Percentiles rank a stretch among this genome's conserved stretches.
phyloP scores from a whole-genome alignment of 495 filamentous ascomycete genomes.

The Podospora bellae-mahoneyi region DNA sequence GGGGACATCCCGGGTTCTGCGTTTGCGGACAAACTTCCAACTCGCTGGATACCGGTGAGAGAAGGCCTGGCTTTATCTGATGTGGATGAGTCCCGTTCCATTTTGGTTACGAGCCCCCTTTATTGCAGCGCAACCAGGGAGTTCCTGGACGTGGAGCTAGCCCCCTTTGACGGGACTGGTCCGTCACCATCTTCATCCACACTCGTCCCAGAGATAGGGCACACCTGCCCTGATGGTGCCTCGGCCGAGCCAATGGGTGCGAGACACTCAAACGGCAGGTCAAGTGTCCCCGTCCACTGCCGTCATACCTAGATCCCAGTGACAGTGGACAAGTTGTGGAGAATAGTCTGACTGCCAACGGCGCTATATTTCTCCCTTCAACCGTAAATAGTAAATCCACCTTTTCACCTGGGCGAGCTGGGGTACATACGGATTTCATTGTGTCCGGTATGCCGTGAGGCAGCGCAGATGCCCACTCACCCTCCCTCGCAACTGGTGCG shows the following conservation, averaged over 20 bases:
- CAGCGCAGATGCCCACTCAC: not conserved
- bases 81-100: not conserved
- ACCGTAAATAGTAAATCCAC: not conserved
- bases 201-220: constrained; percentile 10
- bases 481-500: not conserved
- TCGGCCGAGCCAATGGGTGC: constrained; percentile 2
- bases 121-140: constrained; percentile 5
- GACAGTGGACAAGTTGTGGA: not conserved
- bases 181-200: not conserved
- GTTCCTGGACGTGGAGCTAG: not conserved
- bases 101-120: constrained; percentile 9
- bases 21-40: not conserved
- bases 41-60: not conserved
- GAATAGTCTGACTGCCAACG: not conserved
- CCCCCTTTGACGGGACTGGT: not conserved
- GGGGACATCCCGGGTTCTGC: constrained; percentile 15
- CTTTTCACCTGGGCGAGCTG: not conserved
- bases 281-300: not conserved
- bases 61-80: constrained; percentile 1
- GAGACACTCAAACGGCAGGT: not conserved
- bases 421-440: not conserved
- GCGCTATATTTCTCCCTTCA: not conserved
- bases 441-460: not conserved
- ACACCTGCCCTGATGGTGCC: constrained; percentile 10
- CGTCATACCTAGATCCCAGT: not conserved